Conservation (phyloP, 345 rosid species). For the Brassica napus region DNA sequence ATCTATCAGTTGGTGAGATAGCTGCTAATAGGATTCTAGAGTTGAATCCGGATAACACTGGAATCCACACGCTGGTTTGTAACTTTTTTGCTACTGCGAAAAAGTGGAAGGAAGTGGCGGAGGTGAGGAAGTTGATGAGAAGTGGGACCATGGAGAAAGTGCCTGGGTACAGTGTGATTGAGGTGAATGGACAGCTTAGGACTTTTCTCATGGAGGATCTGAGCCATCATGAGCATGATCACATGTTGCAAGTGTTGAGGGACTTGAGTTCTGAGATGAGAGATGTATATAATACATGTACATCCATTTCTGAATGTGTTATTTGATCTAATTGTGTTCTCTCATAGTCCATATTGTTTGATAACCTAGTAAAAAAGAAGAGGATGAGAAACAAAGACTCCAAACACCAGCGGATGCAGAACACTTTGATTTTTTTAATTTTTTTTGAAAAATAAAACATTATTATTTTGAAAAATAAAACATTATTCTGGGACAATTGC, state of each 20-base stretch:
- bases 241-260: constrained; percentile 45
- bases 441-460: no score
- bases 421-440: no score
- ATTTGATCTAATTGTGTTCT: neutral
- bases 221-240: constrained; percentile 48
- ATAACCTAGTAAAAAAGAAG: no score
- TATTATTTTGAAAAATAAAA: no score
- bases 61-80: constrained; percentile 62
- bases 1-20: constrained; percentile 53
- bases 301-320: neutral
- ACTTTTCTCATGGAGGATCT: constrained; percentile 69
- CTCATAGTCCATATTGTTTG: no score
- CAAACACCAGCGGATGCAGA: no score
- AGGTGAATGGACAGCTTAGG: constrained; percentile 57
- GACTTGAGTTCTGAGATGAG: constrained; percentile 53
- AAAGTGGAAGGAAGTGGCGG: constrained; percentile 63
- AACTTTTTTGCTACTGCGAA: constrained; percentile 62
- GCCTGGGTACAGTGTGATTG: constrained; percentile 64
- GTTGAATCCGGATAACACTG: constrained; percentile 56
- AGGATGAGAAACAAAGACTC: no score
- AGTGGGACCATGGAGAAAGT: constrained; percentile 52
- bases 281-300: constrained; percentile 5
- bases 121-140: constrained; percentile 65
- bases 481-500: no score
- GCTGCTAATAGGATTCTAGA: constrained; percentile 62